These are phyloP conservation scores for Blastocystis sp. DNA, from an alignment of 352 stramenopile species.

Conservation along the genomic window DNA sequence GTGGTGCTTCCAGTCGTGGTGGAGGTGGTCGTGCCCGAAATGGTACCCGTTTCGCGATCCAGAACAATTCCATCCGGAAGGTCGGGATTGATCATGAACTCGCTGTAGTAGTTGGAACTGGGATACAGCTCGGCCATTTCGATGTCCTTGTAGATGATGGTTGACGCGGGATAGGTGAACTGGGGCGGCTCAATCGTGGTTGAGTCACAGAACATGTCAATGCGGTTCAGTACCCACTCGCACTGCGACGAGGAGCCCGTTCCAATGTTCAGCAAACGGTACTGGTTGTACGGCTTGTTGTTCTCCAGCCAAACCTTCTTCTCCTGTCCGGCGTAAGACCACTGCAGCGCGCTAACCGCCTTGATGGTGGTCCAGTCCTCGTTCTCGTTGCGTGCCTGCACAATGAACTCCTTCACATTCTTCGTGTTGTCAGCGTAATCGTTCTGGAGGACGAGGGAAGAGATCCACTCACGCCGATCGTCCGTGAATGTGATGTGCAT, in stretches of 20 bases:
- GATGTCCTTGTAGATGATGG: not conserved
- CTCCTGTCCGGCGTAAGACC: slow-evolving; percentile 12
- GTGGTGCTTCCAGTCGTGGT: not conserved
- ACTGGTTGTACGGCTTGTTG: not conserved
- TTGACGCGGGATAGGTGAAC: not conserved
- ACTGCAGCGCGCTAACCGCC: not conserved
- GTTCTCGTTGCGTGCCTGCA: slow-evolving; percentile 22
- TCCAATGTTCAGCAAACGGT: not conserved
- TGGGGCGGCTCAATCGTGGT: not conserved
- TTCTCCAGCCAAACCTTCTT: slow-evolving; percentile 37
- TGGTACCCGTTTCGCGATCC: slow-evolving; percentile 34
- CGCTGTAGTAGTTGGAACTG: not conserved
- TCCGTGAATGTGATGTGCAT: not conserved
- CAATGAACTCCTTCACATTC: not conserved
- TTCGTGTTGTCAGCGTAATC: not conserved
- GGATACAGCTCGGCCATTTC: slow-evolving; percentile 64
- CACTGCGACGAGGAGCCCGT: not conserved
- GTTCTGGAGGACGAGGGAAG: too few relatives aligned
- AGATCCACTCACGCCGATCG: not conserved
- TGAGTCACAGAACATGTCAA: not conserved
- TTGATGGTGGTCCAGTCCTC: not conserved
- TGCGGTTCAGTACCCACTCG: not conserved
- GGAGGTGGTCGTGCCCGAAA: slow-evolving; percentile 16
- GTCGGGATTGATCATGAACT: slow-evolving; percentile 19
- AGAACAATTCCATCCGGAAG: slow-evolving; percentile 21